These are phyloP conservation scores for Geotrichum phurueaensis DNA, from an alignment of 1,139 yeast genomes.

Conservation along the genomic window DNA sequence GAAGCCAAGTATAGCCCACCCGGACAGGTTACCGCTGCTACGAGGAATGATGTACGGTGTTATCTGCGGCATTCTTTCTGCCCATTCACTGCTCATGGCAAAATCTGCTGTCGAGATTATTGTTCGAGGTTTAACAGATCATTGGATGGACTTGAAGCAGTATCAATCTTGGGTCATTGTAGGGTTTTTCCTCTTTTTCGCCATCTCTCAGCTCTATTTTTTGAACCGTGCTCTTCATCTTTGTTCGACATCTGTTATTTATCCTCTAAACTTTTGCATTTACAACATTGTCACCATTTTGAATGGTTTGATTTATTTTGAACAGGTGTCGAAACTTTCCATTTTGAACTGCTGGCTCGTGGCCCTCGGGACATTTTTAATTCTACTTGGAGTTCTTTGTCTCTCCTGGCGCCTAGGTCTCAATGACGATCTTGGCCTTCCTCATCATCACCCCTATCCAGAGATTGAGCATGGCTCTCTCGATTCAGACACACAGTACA, in stretches of 20 bases:
- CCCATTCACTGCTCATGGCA: constrained; percentile 79
- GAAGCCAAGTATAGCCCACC: constrained; percentile 11
- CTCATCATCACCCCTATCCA: constrained; percentile 7
- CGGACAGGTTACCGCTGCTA: constrained; percentile 13
- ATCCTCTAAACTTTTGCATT: constrained; percentile 80
- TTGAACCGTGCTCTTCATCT: constrained; percentile 68
- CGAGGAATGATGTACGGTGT: constrained; percentile 61
- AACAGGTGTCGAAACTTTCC: constrained; percentile 44
- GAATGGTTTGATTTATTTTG: constrained; percentile 64
- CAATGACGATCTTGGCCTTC: constrained; percentile 17
- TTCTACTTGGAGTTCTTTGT: constrained; percentile 50
- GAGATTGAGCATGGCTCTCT: constrained; percentile 8
- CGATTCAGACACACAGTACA: not conserved
- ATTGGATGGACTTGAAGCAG: constrained; percentile 32
- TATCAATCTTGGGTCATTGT: constrained; percentile 47
- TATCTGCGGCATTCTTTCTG: constrained; percentile 72
- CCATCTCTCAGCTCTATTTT: constrained; percentile 68
- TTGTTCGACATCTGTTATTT: constrained; percentile 70
- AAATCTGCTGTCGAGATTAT: constrained; percentile 73
- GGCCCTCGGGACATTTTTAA: constrained; percentile 45
- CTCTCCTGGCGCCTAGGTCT: constrained; percentile 41
- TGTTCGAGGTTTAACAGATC: constrained; percentile 32
- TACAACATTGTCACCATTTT: constrained; percentile 69
- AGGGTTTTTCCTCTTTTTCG: constrained; percentile 54
- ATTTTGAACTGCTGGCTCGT: constrained; percentile 41